These are phyloP conservation scores for Solanum medicagineum DNA, from an alignment of 257 asterid species.

Conservation along the genomic window DNA sequence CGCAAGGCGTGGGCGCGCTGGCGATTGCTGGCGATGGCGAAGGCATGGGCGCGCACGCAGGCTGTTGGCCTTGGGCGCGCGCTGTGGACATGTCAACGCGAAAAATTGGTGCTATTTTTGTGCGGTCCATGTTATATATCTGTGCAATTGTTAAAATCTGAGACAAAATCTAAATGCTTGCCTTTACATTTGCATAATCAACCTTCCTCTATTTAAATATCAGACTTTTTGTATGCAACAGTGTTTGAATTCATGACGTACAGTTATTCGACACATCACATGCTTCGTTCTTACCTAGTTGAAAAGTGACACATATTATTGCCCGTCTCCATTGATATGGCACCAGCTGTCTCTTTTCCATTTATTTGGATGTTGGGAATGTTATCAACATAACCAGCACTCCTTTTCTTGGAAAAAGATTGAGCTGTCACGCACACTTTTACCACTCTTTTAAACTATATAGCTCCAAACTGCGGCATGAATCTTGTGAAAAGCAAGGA, in stretches of 20 bases:
- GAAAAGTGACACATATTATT: not conserved
- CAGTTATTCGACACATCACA: not conserved
- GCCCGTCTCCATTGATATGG: not conserved
- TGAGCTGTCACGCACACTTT: not conserved
- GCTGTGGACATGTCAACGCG: too few species aligned
- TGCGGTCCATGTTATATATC: too few species aligned
- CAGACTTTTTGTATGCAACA: not conserved
- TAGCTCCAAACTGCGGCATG: slow-evolving; percentile 1
- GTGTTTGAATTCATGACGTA: not conserved
- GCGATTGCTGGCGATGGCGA: too few species aligned
- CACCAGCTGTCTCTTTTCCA: not conserved
- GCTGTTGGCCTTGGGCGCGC: too few species aligned
- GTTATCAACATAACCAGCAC: not conserved
- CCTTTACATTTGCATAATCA: not conserved
- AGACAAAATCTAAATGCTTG: not conserved
- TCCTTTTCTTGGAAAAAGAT: slow-evolving; percentile 5
- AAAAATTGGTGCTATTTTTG: too few species aligned
- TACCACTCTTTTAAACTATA: not conserved
- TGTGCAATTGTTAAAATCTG: not conserved
- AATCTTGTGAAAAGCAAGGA: slow-evolving; percentile 17
- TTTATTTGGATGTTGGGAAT: slow-evolving; percentile 6
- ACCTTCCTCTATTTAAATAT: not conserved
- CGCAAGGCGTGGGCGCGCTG: too few species aligned
- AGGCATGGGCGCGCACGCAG: too few species aligned
- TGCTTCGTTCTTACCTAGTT: not conserved